Conservation (phyloP, 306 rosid genomes). For the Vigna reflexopilosa region DNA sequence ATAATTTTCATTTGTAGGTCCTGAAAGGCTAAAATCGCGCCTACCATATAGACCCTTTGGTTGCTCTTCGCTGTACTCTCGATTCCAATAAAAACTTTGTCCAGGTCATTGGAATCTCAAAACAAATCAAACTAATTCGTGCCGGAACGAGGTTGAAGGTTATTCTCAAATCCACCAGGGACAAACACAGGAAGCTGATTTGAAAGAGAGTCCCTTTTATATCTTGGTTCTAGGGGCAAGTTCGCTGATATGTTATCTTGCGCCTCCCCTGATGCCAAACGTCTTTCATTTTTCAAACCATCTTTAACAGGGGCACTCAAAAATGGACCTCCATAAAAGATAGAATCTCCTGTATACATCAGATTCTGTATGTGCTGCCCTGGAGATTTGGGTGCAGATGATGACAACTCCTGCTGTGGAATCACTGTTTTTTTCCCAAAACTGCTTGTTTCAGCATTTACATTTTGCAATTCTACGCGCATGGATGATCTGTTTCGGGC, state of each 20-base stretch:
- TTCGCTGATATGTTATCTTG: conserved; percentile 61
- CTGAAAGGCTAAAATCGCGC: conserved; percentile 38
- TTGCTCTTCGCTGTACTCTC: conserved; percentile 31
- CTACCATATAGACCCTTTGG: conserved; percentile 16
- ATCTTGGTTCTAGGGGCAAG: conserved; percentile 75
- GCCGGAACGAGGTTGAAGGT: conserved; percentile 64
- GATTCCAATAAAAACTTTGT: conserved; percentile 39
- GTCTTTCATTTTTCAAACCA: conserved; percentile 65
- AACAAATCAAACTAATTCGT: conserved; percentile 51
- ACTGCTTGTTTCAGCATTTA: conserved; percentile 62
- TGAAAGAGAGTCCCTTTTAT: conserved; percentile 78
- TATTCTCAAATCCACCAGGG: conserved; percentile 72
- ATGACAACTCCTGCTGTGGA: conserved; percentile 61
- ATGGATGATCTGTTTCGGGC: conserved; percentile 66
- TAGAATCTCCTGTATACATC: conserved; percentile 92
- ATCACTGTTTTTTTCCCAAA: conserved; percentile 57
- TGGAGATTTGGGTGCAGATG: conserved; percentile 63
- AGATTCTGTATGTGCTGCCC: conserved; percentile 70
- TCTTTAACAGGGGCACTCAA: conserved; percentile 77
- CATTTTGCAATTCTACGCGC: conserved; percentile 61
- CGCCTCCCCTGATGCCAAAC: conserved; percentile 53
- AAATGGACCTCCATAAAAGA: conserved; percentile 92
- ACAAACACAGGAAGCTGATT: conserved; percentile 96
- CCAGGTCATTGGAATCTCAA: conserved; percentile 48
- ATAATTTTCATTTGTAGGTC: conserved; percentile 19